Evolutionary conservation across 257 asterid genomes (phyloP).

Genomic region (Lantana camara): DNA sequence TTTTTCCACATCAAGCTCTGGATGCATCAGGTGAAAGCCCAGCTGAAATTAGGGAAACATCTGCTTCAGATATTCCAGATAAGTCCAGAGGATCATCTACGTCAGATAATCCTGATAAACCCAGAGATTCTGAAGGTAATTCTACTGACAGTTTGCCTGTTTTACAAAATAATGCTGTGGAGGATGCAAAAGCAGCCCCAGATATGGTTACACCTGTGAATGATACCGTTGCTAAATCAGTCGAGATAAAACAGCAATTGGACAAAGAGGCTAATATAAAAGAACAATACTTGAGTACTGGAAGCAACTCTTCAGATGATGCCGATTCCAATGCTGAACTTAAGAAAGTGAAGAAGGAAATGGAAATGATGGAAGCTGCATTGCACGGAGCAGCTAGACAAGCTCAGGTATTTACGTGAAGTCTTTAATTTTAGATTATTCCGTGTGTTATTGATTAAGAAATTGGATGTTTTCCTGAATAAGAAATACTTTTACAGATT

Average conservation of each 20-base stretch:
- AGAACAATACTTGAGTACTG: slow-evolving; percentile 39
- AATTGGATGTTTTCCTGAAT: neutral
- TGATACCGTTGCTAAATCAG: slow-evolving; percentile 40
- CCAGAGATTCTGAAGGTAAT: slow-evolving; percentile 44
- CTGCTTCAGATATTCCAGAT: slow-evolving; percentile 48
- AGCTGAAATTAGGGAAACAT: slow-evolving; percentile 43
- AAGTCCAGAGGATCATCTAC: slow-evolving; percentile 43
- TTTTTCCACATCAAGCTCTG: slow-evolving; percentile 41
- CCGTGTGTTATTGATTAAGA: slow-evolving; percentile 9
- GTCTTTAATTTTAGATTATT: slow-evolving; percentile 7
- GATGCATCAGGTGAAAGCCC: slow-evolving; percentile 40
- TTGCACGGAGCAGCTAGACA: slow-evolving; percentile 97
- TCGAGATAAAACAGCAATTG: slow-evolving; percentile 38
- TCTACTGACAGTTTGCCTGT: slow-evolving; percentile 40
- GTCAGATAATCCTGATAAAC: slow-evolving; percentile 48
- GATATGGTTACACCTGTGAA: slow-evolving; percentile 40
- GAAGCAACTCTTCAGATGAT: slow-evolving; percentile 44
- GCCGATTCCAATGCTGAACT: slow-evolving; percentile 55
- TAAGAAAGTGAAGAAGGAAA: slow-evolving; percentile 82
- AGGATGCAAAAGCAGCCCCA: slow-evolving; percentile 39
- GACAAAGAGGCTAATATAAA: slow-evolving; percentile 43
- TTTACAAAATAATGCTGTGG: slow-evolving; percentile 37
- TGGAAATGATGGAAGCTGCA: slow-evolving; percentile 94
- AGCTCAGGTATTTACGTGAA: slow-evolving; percentile 70
- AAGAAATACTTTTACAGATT: neutral